Percentiles rank a stretch among this genome's conserved stretches.
Evolutionary conservation across 2,329 filamentous ascomycete species (phyloP).

Genomic region (Pyrenophora seminiperda): DNA sequence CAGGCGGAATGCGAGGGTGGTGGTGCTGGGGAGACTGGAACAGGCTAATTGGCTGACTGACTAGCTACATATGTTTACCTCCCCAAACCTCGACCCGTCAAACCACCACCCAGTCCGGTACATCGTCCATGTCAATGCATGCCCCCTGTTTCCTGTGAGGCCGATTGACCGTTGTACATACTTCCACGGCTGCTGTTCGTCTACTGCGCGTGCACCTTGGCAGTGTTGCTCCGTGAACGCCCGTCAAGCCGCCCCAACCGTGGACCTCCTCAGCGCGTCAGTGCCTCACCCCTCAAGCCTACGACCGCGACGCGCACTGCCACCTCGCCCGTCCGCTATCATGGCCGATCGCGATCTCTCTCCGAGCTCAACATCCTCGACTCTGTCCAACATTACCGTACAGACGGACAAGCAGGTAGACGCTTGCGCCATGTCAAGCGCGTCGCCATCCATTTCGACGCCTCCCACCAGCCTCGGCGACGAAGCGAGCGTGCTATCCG

Average conservation of each 20-base stretch:
- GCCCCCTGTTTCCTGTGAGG: constrained; percentile 31
- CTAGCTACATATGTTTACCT: constrained; percentile 47
- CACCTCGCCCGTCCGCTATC: constrained; percentile 21
- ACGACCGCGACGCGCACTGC: constrained; percentile 28
- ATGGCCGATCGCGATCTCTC: constrained; percentile 43
- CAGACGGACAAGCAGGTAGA: constrained; percentile 37
- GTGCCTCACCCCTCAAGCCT: constrained; percentile 33
- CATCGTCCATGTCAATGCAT: constrained; percentile 31
- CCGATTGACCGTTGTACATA: constrained; percentile 16
- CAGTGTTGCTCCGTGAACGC: constrained; percentile 41
- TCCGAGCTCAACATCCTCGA: constrained; percentile 50
- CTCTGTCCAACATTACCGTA: constrained; percentile 51
- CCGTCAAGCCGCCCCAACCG: constrained; percentile 25
- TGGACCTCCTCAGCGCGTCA: constrained; percentile 42
- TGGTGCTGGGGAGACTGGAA: constrained; percentile 39
- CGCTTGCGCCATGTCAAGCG: constrained; percentile 54
- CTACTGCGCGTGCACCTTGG: constrained; percentile 38
- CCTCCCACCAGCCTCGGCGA: constrained; percentile 71
- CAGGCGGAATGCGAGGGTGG: constrained; percentile 37
- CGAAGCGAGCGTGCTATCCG: constrained; percentile 60
- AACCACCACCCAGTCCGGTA: constrained; percentile 26
- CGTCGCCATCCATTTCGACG: constrained; percentile 63
- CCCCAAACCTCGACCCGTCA: constrained; percentile 35
- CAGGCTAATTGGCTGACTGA: constrained; percentile 46
- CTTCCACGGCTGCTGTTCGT: constrained; percentile 22